Base-by-base conservation (phyloP, 805 yeast genomes). In the Teunomyces tritomae region DNA sequence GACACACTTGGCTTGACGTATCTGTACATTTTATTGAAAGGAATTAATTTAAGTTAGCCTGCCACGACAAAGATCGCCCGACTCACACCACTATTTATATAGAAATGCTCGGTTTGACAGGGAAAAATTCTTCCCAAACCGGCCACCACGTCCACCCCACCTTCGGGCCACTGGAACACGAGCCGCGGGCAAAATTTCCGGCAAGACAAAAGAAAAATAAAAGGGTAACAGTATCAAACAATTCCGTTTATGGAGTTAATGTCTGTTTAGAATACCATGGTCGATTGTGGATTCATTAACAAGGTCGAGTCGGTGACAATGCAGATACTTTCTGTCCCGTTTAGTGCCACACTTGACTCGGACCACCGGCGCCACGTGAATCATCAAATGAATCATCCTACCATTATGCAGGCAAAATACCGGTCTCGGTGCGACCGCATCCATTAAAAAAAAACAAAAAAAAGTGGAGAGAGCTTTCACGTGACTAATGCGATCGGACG, bases 1-100 rank as follows among this genome's bases (percentile, higher is more conserved):
- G 37, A 37, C 37, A 44, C 26, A 37, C 51, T 41, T 17, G 46
- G 42, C 37, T 40, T 46, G 43, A 46, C 39, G 17, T 34, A 44
- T 46, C 45, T 46, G 30, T 46, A 46, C 48, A 46, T 46, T 27
- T 35, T 44, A 14, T 10, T 14, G 27, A 8, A 32, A 32, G 34
- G 14, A 32, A 32, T 20, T 20, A 20, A 20, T 20, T 1, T 5
- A 20, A 20, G 24, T 20, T 20, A 20, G 24, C 24, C 24, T 5
- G 6, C 24, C 24, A 20, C 24, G 24, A n/a, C n/a, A n/a, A n/a
- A 20, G 24, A 20, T 20, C 24, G 24, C 6, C 24, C 8, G 36
- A 26, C 40, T 37, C 40, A 37, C 40, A 37, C 40, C 40, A 37
- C 40, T 37, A 37, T 37, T 37, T 37, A 37, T 37, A 37, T 26